Evolutionary conservation across 2,329 filamentous ascomycete species (phyloP), one percentile per base, ranked within the genome.

Genomic region (Curvularia sp.): DNA sequence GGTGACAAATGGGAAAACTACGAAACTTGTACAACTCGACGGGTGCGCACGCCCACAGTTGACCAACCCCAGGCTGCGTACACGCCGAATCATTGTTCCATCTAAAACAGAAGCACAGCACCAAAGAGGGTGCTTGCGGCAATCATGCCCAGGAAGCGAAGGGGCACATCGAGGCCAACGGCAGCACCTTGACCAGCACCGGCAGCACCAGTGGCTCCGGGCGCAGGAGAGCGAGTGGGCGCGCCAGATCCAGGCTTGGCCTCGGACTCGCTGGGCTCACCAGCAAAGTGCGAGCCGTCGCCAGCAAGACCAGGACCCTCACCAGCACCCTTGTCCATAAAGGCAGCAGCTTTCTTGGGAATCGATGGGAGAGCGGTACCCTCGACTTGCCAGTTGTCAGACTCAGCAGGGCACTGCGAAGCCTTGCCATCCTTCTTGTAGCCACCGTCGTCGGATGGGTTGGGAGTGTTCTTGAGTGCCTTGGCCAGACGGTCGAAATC

Each of bases 401-500:
- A 79, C 69, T 80, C 77, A 23, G 77, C 58, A 28, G 86, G 86
- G 79, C 86, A 89, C 48, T 80, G 68, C 66, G 80, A 84, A 49
- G 84, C 76, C 58, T 77, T 73, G 64, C 84, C 84, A 60, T 77
- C 80, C 56, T 79, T 68, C 77, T 84, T 85, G 79, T 83, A 87
- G 62, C 84, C 83, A 58, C 86, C 86, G 67, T 86, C 80, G 42
- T 85, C 86, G 21, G 65, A 55, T 23, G 86, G 86, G 73, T 82
- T 80, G 53, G 78, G 67, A 61, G 82, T 84, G 60, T 79, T 79
- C 3, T 73, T 63, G 71, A 84, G 83, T 6, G 83, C 83, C 2
- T 72, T 66, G 77, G 82, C 80, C 52, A 88, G 81, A 57, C 80
- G 79, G 47, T 81, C 74, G 76, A 89, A 96, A 72, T 94, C 91